These are phyloP conservation scores for Colletotrichum plurivorum DNA, from an alignment of 2,329 filamentous ascomycete species.

Conservation along the genomic window DNA sequence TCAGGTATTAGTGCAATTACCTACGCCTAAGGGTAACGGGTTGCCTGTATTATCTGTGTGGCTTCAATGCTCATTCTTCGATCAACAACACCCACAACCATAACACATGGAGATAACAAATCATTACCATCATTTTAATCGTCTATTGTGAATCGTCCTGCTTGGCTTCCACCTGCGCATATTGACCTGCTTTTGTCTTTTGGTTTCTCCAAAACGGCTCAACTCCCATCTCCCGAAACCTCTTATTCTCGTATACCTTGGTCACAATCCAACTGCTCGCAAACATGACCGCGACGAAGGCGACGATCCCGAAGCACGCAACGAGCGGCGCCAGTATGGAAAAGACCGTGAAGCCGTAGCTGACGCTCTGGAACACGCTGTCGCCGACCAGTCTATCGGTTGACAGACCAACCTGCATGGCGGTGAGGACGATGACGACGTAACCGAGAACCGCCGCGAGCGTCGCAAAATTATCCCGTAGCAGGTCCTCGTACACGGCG, in stretches of 20 bases:
- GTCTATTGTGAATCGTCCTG: background rate
- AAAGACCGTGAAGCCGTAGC: slow-evolving; percentile 64
- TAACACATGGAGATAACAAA: no score
- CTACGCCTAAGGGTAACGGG: no score
- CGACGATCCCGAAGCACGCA: slow-evolving; percentile 43
- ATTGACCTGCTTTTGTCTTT: background rate
- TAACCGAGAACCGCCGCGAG: slow-evolving; percentile 47
- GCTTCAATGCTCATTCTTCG: no score
- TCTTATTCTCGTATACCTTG: slow-evolving; percentile 41
- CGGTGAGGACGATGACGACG: slow-evolving; percentile 60
- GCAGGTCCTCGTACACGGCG: slow-evolving; percentile 37
- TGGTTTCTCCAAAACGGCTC: slow-evolving; percentile 38
- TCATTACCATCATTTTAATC: background rate
- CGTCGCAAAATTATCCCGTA: slow-evolving; percentile 35
- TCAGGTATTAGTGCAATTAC: no score
- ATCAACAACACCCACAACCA: no score
- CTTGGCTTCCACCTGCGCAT: slow-evolving; percentile 12
- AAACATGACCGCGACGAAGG: slow-evolving; percentile 41
- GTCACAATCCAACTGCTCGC: slow-evolving; percentile 39
- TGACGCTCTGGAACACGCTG: slow-evolving; percentile 57
- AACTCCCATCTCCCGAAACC: slow-evolving; percentile 44
- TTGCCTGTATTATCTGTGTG: no score
- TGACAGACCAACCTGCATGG: slow-evolving; percentile 64
- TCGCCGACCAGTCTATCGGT: slow-evolving; percentile 51
- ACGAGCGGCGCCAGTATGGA: slow-evolving; percentile 58